Evolutionary conservation across 1,284 basidiomycete species (phyloP), one percentile per base, ranked within the genome.

Genomic region (Ceratobasidium sp.): DNA sequence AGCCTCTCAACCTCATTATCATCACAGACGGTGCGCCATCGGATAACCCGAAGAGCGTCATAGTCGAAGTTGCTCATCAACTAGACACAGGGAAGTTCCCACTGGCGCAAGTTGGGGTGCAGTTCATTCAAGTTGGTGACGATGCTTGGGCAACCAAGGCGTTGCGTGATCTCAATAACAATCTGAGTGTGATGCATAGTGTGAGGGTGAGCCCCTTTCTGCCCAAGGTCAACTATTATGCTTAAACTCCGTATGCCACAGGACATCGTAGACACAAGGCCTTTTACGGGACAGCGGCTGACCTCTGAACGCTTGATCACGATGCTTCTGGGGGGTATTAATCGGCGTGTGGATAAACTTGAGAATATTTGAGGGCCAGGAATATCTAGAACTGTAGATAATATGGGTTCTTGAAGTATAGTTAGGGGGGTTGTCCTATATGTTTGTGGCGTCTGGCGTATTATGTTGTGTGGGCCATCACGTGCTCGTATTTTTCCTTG

Each of bases 181-280:
- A 80, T 6, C 76, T 79, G 13, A 69, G 78, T 43, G 44, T 40
- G 61, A 34, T 40, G 61, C 61, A 77, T 66, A 46, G 77, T 57
- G 82, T 89, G 34, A 88, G 88, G 2, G 86, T 86, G 76, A 62
- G 68, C n/a, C 43, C 4, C 44, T 59, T 17, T 22, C 15, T 49
- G 29, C 46, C 34, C n/a, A 19, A 3, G 62, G 7, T 44, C 25
- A 34, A 11, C 11, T 32, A 9, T 34, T 34, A 32, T 11, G 11
- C 9, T 34, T 13, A 32, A 17, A 25, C 13, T 51, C 19, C 13
- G n/a, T 43, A 34, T 86, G 40, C 8, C 57, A n/a, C 76, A 89
- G 85, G 89, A 90, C 78, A 91, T 91, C 6, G 89, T 91, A 1
- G 90, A 91, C 79, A 90, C 89, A 2, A 89, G 89, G 0, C 86